A percentile compares a stretch with the other conserved stretches of the same genome.
These are phyloP conservation scores for Fonsecaea monophora DNA, from an alignment of 2,329 filamentous ascomycete species.

Conservation along the genomic window DNA sequence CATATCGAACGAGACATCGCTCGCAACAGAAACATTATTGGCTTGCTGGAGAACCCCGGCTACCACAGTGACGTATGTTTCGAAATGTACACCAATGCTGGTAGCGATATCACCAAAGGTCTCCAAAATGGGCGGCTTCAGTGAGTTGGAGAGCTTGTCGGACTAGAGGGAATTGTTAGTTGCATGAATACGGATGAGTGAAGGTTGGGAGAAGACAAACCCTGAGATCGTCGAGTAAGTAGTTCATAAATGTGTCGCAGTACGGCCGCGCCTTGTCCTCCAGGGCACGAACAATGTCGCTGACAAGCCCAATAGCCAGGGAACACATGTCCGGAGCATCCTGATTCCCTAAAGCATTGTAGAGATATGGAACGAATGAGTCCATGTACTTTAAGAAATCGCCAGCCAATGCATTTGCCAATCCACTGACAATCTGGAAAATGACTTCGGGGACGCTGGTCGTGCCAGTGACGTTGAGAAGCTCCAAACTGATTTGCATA, in stretches of 20 bases:
- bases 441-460: slow-evolving; percentile 93
- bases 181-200: slow-evolving; percentile 43
- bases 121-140: slow-evolving; percentile 97
- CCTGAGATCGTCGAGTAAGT: slow-evolving; percentile 87
- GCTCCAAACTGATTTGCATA: slow-evolving; percentile 85
- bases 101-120: slow-evolving; percentile 98
- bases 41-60: slow-evolving; percentile 94
- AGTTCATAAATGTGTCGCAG: slow-evolving; percentile 98
- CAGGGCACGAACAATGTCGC: slow-evolving; percentile 91
- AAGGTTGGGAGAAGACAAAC: slow-evolving; percentile 54
- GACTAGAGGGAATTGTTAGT: slow-evolving; percentile 61
- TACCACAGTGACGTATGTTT: slow-evolving; percentile 90
- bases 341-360: slow-evolving; percentile 92
- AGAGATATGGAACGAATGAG: slow-evolving; percentile 87
- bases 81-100: slow-evolving; percentile 88
- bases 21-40: slow-evolving; percentile 76
- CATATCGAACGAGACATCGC: slow-evolving; percentile 91
- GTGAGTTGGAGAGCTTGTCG: slow-evolving; percentile 86
- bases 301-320: slow-evolving; percentile 96
- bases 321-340: slow-evolving; percentile 93
- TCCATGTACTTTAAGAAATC: slow-evolving; percentile 99
- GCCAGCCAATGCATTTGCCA: slow-evolving; percentile 88
- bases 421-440: slow-evolving; percentile 89
- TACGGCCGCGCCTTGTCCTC: slow-evolving; percentile 90
- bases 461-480: slow-evolving; percentile 79